Evolutionary conservation across 441 rosid species (phyloP).

Genomic region (Melianthus villosus): DNA sequence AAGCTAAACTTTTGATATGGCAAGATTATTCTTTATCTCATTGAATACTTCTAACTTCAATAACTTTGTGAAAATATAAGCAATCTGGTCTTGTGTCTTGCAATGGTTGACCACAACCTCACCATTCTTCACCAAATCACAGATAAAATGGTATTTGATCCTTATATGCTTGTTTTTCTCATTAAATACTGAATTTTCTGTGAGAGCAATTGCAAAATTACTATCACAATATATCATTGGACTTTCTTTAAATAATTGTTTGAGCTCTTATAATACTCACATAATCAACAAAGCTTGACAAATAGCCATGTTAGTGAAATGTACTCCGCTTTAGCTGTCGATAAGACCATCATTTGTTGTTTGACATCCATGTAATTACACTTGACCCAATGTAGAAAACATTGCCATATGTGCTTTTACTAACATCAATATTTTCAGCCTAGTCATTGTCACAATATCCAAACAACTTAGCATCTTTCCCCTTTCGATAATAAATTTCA

Average conservation of each 20-base stretch:
- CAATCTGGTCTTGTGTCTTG: not conserved
- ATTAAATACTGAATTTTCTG: not conserved
- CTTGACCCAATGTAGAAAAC: not conserved
- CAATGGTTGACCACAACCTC: not conserved
- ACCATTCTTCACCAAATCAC: not conserved
- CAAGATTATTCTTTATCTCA: no score
- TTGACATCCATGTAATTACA: not conserved
- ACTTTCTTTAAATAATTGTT: not conserved
- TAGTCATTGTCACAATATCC: not conserved
- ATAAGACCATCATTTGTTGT: not conserved
- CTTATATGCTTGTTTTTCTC: not conserved
- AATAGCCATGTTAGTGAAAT: not conserved
- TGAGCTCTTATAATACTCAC: no score
- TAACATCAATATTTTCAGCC: not conserved
- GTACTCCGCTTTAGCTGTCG: not conserved
- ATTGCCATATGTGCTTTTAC: not conserved
- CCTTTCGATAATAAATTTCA: not conserved
- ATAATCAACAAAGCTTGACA: not conserved
- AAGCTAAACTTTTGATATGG: no score
- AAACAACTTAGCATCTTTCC: not conserved
- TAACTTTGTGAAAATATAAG: not conserved
- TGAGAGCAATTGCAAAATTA: not conserved
- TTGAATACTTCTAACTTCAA: no score
- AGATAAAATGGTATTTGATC: not conserved
- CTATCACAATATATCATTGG: no score